Evolutionary conservation across 208 protist genomes (phyloP).

Genomic region (Trypanosoma melophagium): DNA sequence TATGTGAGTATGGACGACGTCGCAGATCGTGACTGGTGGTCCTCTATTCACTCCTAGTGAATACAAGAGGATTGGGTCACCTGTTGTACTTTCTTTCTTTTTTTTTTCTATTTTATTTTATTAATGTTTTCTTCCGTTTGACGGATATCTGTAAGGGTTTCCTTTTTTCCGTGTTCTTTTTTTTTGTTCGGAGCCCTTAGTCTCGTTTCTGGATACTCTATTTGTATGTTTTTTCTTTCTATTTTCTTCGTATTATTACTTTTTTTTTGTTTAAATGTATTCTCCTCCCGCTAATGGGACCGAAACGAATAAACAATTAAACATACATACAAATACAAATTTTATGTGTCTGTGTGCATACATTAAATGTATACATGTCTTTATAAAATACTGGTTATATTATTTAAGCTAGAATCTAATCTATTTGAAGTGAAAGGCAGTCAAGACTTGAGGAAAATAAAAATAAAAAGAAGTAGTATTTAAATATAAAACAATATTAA

Average conservation of each 20-base stretch:
- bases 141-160: no score
- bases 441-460: neutral
- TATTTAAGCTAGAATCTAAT: no score
- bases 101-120: conserved; percentile 6
- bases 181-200: neutral
- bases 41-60: conserved; percentile 26
- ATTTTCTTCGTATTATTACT: neutral
- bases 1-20: conserved; percentile 19
- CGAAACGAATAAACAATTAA: neutral
- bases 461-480: neutral
- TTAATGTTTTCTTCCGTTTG: neutral
- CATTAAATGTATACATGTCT: no score
- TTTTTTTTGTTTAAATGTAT: neutral
- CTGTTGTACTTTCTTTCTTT: conserved; percentile 3
- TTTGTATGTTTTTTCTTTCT: neutral
- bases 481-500: neutral
- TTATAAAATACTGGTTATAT: no score
- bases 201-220: neutral
- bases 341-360: no score
- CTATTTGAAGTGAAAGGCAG: no score
- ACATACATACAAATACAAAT: neutral
- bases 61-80: neutral
- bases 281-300: neutral
- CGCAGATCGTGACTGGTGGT: conserved; percentile 22
- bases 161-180: neutral